These are phyloP conservation scores for Beauveria sp. DNA, from an alignment of 2,329 filamentous ascomycete genomes.

Conservation along the genomic window DNA sequence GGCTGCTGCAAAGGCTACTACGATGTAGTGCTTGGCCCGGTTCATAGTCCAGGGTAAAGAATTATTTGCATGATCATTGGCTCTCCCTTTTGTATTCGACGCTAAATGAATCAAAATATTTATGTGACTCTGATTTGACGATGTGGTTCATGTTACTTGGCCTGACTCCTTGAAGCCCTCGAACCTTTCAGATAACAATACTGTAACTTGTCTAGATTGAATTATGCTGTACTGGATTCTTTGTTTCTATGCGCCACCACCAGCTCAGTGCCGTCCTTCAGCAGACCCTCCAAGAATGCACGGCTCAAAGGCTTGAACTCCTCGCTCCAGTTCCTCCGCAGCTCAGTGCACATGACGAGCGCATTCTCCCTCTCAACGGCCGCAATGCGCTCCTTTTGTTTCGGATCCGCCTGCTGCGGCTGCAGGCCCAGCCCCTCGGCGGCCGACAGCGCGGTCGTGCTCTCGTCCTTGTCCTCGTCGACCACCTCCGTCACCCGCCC, in stretches of 20 bases:
- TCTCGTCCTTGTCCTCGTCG: conserved; percentile 14
- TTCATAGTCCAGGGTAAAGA: conserved; percentile 33
- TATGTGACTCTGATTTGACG: neutral
- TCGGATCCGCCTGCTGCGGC: conserved; percentile 40
- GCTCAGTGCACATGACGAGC: conserved; percentile 48
- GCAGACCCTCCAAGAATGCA: conserved; percentile 37
- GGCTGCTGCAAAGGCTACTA: conserved; percentile 28
- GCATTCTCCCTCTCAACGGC: conserved; percentile 54
- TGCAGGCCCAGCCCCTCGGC: conserved; percentile 33
- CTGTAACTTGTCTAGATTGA: too few species aligned
- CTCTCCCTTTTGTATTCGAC: conserved; percentile 25
- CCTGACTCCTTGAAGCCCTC: neutral
- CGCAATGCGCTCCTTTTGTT: conserved; percentile 36
- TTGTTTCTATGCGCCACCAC: conserved; percentile 24
- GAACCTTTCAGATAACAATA: neutral
- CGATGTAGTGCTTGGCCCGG: conserved; percentile 25
- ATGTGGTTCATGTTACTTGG: neutral
- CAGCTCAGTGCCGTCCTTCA: conserved; percentile 42
- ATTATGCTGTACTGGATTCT: neutral
- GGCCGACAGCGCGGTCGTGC: conserved; percentile 14
- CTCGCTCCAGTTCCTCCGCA: conserved; percentile 38
- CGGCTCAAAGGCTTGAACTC: conserved; percentile 32
- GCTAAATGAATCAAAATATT: conserved; percentile 20
- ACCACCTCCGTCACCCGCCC: conserved; percentile 7
- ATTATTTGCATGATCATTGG: conserved; percentile 35